A percentile compares a stretch with the other conserved stretches of the same genome.
phyloP scores from a whole-genome alignment of 176 grass and related monocot genomes.

The Poa annua region DNA sequence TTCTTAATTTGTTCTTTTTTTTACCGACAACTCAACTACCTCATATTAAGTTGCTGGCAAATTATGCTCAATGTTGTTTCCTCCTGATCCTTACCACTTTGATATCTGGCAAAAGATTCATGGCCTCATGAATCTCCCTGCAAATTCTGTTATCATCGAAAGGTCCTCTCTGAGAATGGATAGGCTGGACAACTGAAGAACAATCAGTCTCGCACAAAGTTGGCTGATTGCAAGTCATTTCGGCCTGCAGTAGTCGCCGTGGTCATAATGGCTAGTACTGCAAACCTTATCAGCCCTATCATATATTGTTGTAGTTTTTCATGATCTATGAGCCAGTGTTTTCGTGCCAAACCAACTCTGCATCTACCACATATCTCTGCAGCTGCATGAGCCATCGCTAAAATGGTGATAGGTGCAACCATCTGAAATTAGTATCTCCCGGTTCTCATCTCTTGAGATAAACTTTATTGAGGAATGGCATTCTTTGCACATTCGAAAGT shows the following conservation, averaged over 20 bases:
- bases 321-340: conserved; percentile 21
- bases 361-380: conserved; percentile 59
- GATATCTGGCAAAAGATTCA: neutral
- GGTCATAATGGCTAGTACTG: neutral
- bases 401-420: conserved; percentile 67
- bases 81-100: neutral
- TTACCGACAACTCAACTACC: neutral
- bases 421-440: conserved; percentile 62
- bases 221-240: neutral
- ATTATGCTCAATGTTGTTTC: neutral
- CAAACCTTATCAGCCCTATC: neutral
- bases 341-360: neutral
- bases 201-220: neutral
- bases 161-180: neutral
- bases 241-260: neutral
- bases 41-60: neutral
- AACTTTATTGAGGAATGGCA: conserved; percentile 70
- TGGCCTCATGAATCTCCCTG: neutral
- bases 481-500: conserved; percentile 69
- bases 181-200: conserved; percentile 2
- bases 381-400: conserved; percentile 55
- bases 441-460: conserved; percentile 47
- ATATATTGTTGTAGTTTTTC: conserved; percentile 12
- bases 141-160: neutral
- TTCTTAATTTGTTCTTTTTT: neutral